Base-by-base conservation (phyloP, 2,329 filamentous ascomycete genomes). In the Celoporthe dispersa region DNA sequence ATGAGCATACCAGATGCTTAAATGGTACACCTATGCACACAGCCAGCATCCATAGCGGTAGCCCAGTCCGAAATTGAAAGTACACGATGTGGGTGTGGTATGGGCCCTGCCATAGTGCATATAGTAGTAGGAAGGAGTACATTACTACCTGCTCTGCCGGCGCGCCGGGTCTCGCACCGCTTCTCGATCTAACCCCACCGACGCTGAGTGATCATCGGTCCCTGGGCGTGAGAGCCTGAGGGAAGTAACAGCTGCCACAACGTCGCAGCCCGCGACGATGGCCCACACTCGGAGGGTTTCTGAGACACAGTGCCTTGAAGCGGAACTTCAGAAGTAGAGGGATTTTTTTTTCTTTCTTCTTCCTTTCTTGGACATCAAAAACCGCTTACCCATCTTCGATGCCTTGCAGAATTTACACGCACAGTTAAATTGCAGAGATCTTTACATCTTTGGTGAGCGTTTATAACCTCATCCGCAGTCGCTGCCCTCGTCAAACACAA, bases 401-500 rank as follows among this genome's bases (percentile, higher is more conserved):
- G 51, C 11, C 12, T 55, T 55, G 51, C 25, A 28, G 51, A 28
- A 55, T n/a, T n/a, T 55, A 28, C 25, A 55, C 31, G 31, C 4
- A 11, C 25, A 55, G 51, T 28, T 28, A 31, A 4, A 55, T 55
- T 28, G 25, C 51, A 28, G n/a, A 28, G 22, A 51, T 51, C 22
- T 25, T 28, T 28, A 16, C 8, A 14, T 31, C 8, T 31, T 5
- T 8, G 19, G 33, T 19, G 60, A 63, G n/a, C 33, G 8, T 63
- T 44, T 31, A 61, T 51, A 9, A 41, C 51, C 53, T 66, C 60
- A 72, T 16, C 66, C 62, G 28, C 65, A 70, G 25, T 71, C 72
- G 31, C 71, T 71, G 22, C 73, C 72, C 39, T 70, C 70, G 35
- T 66, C 69, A 19, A 70, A 31, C 48, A 70, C 57, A n/a, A 66